Evolutionary conservation across 768 basidiomycete genomes (phyloP).

Genomic region (Termitomyces sp.): DNA sequence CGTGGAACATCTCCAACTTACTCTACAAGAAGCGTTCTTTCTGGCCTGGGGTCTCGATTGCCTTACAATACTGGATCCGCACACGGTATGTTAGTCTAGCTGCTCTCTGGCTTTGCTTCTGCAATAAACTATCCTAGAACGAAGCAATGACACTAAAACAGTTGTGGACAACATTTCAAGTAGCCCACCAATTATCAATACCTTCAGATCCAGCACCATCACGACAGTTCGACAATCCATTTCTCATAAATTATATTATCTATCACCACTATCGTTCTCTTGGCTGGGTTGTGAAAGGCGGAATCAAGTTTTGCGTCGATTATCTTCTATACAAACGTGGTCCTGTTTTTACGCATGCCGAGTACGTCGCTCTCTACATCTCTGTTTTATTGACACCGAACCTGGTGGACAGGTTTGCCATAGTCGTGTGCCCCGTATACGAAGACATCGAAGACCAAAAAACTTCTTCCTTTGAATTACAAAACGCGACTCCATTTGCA

Average conservation of each 20-base stretch:
- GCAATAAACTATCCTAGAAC: constrained; percentile 29
- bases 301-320: constrained; percentile 97
- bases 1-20: constrained; percentile 88
- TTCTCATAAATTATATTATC: constrained; percentile 81
- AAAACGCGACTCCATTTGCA: constrained; percentile 65
- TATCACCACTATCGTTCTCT: constrained; percentile 96
- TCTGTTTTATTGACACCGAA: not conserved
- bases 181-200: constrained; percentile 37
- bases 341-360: constrained; percentile 92
- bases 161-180: constrained; percentile 64
- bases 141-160: constrained; percentile 48
- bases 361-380: constrained; percentile 46
- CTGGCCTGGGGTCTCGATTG: constrained; percentile 81
- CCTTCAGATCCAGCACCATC: constrained; percentile 19
- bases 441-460: constrained; percentile 72
- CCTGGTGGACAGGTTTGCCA: constrained; percentile 60
- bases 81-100: constrained; percentile 44
- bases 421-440: constrained; percentile 88
- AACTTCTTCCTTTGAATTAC: constrained; percentile 56
- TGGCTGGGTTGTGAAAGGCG: constrained; percentile 95
- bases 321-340: constrained; percentile 92
- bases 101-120: not conserved
- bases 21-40: constrained; percentile 87
- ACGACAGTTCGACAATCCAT: constrained; percentile 81
- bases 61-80: constrained; percentile 60